Base-by-base conservation (phyloP, 768 basidiomycete species). In the Gloeopeniophorella convolvens region DNA sequence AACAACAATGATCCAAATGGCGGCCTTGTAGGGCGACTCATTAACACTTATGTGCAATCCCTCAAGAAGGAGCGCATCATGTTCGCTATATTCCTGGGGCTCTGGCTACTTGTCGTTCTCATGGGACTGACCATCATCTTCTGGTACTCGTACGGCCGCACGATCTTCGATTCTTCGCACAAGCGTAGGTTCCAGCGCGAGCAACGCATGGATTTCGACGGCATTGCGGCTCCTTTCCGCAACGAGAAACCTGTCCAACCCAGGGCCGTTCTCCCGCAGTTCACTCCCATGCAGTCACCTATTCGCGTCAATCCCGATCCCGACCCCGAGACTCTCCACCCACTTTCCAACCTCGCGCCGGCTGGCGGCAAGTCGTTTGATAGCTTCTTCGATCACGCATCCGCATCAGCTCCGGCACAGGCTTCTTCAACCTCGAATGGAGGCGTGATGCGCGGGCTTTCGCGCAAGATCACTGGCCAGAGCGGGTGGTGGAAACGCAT, bases 31-130 rank as follows among this genome's bases (percentile, higher is more conserved):
- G 84, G 82, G 13, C 75, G 75, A 42, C 70, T 97, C 48, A 78
- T 97, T 57, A 69, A 78, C 41, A 71, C 78, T 9, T 97, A 96
- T 63, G 79, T 83, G 12, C 67, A 69, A 10, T 76, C 82, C 16
- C 70, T 98, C 57, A 74, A 80, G 69, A 83, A 84, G 63, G 91
- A 96, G 65, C 80, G 86, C 28, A 64, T 90, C 53, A 88, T 91
- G 74, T 96, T 95, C 63, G 65, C 65, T 2, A 73, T 94, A 56
- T 91, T 96, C 70, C 73, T 95, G 57, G 84, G 69, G 0, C 70
- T 97, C 2, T 98, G 93, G 92, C 77, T 69, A 15, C 33, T 90
- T 31, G 89, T 96, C 37, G 82, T 92, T 24, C 60, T 95, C 50
- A 85, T 94, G 77, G 94, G 78, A 12, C 61, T 90, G 24, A 62